Evolutionary conservation across 108 stramenopile species (phyloP), one percentile per base, ranked within the genome.

Genomic region (Nitzschia putrida): DNA sequence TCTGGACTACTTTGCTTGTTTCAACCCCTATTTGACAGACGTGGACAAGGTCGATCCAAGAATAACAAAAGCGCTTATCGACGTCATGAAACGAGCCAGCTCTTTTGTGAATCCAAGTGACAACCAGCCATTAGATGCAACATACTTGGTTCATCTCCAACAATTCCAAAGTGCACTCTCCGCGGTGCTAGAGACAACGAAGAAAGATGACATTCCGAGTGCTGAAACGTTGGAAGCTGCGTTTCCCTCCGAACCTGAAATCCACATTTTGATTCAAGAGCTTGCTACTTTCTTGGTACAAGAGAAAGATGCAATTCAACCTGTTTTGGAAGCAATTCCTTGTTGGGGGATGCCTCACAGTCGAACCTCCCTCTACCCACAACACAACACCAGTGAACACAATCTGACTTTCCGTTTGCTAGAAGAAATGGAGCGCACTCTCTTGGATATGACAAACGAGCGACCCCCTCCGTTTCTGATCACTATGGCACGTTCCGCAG

Each of bases 1-100:
- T 49, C 68, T 87, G 44, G 86, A 87, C 64, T 83, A 84, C 47
- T 87, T 87, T 80, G 61, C 57, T 11, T 84, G 83, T 53, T 58
- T 22, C 14, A 87, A 87, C 66, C 86, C 86, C 9, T 87, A 73
- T 57, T 40, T 87, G 7, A 39, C 21, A 44, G 85, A 83, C 60
- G 51, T 86, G 7, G 72, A 83, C 52, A 24, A 22, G 1, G 61
- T 44, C 21, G 51, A 69, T 64, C 42, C 67, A 53, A 25, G 44
- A 39, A 52, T 52, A 42, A 56, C 68, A 20, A 23, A 50, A 8
- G 60, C 74, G 40, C 63, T 76, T 43, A 22, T 76, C 26, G 14
- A 53, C 8, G 22, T 74, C 25, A 67, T 74, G 73, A 53, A 47
- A 37, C 21, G 1, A 24, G 43, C 37, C 39, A 18, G 53, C 8